Evolutionary conservation across 108 stramenopile species (phyloP), one percentile per base, ranked within the genome.

Genomic region (Epithemia pelagica): DNA sequence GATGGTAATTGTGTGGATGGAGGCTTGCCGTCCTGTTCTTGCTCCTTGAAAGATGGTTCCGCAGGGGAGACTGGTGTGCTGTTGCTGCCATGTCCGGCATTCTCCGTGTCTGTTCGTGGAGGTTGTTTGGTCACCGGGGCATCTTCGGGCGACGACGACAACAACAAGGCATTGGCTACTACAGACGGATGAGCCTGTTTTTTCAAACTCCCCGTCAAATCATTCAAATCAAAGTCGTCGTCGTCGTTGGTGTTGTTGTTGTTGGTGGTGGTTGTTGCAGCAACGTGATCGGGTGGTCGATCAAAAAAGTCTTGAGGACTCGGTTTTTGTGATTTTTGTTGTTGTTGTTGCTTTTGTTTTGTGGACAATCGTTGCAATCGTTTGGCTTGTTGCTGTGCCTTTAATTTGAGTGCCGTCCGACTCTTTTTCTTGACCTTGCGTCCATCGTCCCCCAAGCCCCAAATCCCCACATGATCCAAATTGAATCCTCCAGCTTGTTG

Each of bases 221-320:
- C 83, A 15, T 61, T 56, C 74, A 84, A 61, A 37, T 75, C 72
- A 64, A 84, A 84, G n/a, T 84, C 83, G 69, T 84, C 83, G 25
- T 33, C 33, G 25, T 63, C 52, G 0, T 65, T 71, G n/a, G n/a
- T n/a, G n/a, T n/a, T n/a, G n/a, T n/a, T n/a, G n/a, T n/a, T n/a
- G n/a, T n/a, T n/a, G n/a, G n/a, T n/a, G n/a, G n/a, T n/a, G n/a
- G n/a, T n/a, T n/a, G n/a, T n/a, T n/a, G n/a, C n/a, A n/a, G n/a
- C n/a, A n/a, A n/a, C n/a, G n/a, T n/a, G n/a, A 15, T 22, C n/a
- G 0, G 82, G 82, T 22, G 83, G 79, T 1, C 70, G 22, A 61
- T 84, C 75, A 62, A 80, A 78, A 10, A 64, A 72, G 24, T 63
- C 72, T 23, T 78, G 59, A 19, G 32, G 21, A 10, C 32, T n/a